These are phyloP conservation scores for Inonotus obliquus DNA, from an alignment of 1,284 basidiomycete genomes.

Conservation along the genomic window DNA sequence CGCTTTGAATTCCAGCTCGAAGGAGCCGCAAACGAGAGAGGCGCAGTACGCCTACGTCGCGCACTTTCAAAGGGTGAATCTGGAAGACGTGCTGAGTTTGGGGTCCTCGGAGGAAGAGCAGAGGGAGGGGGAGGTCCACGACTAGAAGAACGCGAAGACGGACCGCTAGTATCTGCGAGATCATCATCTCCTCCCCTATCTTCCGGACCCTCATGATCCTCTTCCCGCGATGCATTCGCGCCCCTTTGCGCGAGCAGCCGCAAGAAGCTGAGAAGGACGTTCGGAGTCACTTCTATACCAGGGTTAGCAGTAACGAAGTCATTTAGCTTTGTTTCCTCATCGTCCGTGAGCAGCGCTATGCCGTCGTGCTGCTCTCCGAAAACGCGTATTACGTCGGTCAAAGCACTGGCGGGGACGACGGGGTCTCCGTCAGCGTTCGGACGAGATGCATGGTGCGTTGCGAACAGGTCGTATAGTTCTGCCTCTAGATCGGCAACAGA, in stretches of 20 bases:
- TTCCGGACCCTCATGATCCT: constrained; percentile 22
- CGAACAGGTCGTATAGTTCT: constrained; percentile 60
- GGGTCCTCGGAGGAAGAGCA: constrained; percentile 41
- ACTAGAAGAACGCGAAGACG: constrained; percentile 52
- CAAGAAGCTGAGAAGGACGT: constrained; percentile 59
- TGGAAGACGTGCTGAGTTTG: constrained; percentile 27
- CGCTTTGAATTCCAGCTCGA: constrained; percentile 65
- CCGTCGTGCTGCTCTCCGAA: constrained; percentile 56
- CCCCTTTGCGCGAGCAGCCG: constrained; percentile 52
- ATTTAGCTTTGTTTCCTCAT: constrained; percentile 55
- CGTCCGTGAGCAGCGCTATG: constrained; percentile 49
- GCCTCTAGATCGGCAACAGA: constrained; percentile 65
- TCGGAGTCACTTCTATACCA: constrained; percentile 62
- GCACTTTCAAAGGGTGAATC: constrained; percentile 68
- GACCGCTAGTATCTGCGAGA: constrained; percentile 23
- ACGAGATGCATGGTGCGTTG: constrained; percentile 52
- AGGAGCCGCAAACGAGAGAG: constrained; percentile 39
- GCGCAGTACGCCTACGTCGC: constrained; percentile 47
- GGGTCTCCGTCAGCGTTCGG: constrained; percentile 52
- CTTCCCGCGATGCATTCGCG: constrained; percentile 37
- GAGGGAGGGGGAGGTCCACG: constrained; percentile 30
- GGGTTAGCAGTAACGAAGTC: constrained; percentile 52
- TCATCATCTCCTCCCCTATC: constrained; percentile 26
- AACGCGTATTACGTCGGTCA: constrained; percentile 59
- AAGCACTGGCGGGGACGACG: constrained; percentile 59